Conservation (phyloP, 192 early-diverging fungal genomes). For the Martensiomyces pterosporus region DNA sequence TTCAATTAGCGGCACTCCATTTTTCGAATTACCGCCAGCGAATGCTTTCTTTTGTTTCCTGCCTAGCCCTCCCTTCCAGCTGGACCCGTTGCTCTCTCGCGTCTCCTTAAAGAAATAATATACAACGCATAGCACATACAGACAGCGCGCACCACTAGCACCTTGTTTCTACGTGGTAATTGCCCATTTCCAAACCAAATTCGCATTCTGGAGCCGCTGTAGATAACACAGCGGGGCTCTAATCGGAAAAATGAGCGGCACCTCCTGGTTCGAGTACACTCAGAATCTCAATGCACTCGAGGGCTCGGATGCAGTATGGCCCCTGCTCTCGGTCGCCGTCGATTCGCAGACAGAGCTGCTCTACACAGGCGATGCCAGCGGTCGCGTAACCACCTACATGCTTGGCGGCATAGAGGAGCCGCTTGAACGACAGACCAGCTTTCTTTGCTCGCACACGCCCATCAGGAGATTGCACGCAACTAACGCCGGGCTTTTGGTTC, state of each 20-base stretch:
- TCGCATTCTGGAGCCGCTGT: too few species aligned
- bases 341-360: slow-evolving; percentile 77
- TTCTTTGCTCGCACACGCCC: slow-evolving; percentile 59
- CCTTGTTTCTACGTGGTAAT: too few species aligned
- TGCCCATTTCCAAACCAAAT: too few species aligned
- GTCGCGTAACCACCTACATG: slow-evolving; percentile 65
- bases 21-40: too few species aligned
- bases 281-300: slow-evolving; percentile 21
- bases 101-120: too few species aligned
- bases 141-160: too few species aligned
- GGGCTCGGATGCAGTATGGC: slow-evolving; percentile 17
- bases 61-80: too few species aligned
- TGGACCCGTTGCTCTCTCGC: too few species aligned
- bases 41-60: too few species aligned
- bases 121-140: too few species aligned
- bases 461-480: slow-evolving; percentile 62
- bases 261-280: slow-evolving; percentile 34
- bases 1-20: too few species aligned
- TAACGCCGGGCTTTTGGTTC: slow-evolving; percentile 62
- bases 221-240: too few species aligned
- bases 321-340: slow-evolving; percentile 27
- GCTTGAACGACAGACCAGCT: slow-evolving; percentile 68
- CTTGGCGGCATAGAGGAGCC: slow-evolving; percentile 29
- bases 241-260: neutral
- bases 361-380: slow-evolving; percentile 82